Base-by-base conservation (phyloP, 257 asterid genomes). In the Striga asiatica region DNA sequence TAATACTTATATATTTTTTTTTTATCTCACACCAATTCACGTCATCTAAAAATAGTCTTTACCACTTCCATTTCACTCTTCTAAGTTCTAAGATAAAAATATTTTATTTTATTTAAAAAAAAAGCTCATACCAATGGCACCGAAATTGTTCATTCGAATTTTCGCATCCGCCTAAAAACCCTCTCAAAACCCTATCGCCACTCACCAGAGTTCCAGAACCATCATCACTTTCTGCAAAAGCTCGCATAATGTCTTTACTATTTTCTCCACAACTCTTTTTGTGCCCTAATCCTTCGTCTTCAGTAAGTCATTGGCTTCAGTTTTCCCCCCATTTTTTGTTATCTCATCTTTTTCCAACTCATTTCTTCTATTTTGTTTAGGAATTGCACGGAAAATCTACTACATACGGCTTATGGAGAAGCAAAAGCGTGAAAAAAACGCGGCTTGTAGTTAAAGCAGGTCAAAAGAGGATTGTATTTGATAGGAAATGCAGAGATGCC, bases 381-480 rank as follows among this genome's bases (percentile, higher is more conserved):
- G 78, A 54, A 46, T 52, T 65, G 14, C 60, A 56, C 24, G 75
- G 60, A 55, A 75, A 63, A 69, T 71, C 78, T 18, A 67, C 16
- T 6, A 18, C 67, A 4, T 59, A 31, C 55, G 76, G 72, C 57
- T 46, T 72, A 18, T 74, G 73, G 80, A 72, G 67, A 61, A 77
- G 70, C 27, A 65, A 47, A 29, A 45, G 27, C 19, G 34, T 45
- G 17, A 71, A 61, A 35, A 76, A 61, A 31, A 43, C 67, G 24
- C 4, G 34, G 61, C 54, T 75, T 27, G 68, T 72, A 69, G 93
- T 88, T 54, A 81, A 67, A 76, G 89, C 97, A 25, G 97, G 94
- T 60, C 76, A 88, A 5, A 92, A 84, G 76, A 83, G 92, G 71
- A 78, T 92, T 49, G 84, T 71, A 54, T 83, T 78, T 62, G 99